Base-by-base conservation (phyloP, 1,284 basidiomycete species). In the Paramarasmius palmivorus region DNA sequence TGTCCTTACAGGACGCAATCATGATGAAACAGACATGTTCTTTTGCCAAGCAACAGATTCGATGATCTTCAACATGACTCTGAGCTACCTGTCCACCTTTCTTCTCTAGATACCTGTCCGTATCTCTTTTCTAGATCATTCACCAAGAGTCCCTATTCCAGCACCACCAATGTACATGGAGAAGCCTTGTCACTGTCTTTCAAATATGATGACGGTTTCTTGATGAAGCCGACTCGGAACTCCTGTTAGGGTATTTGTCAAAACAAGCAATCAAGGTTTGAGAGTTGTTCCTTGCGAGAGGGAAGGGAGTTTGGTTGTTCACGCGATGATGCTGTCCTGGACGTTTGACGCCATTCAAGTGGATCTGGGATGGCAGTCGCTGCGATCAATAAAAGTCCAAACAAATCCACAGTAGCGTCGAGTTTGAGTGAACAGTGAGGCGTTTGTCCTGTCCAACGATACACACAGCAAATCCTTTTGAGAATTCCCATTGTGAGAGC, bases 201-300 rank as follows among this genome's bases (percentile, higher is more conserved):
- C 29, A 95, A 74, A 65, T 82, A 90, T 9, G 87, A 53, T 1
- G 84, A 78, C 0, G 90, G 89, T 42, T 84, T 82, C 63, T 79
- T 80, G 38, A 85, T 85, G 59, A 88, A 92, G 0, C 92, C 92
- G 29, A n/a, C n/a, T n/a, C n/a, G n/a, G n/a, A n/a, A 93, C 89
- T 22, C 90, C 86, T 57, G 80, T 84, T 0, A 88, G 88, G 1
- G 88, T 89, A 2, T 86, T 88, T 0, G 90, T 92, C 63, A 90
- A 77, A 62, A 93, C 89, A 57, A 93, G 67, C 0, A 86, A 84
- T 1, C 93, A 94, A 0, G 90, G 83, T 57, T 85, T 81, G 22
- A 97, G 82, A 0, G 93, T 96, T 3, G 92, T 93, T 1, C 88
- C 93, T 65, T 92, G 87, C 0, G 91, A 93, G 34, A 95, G 80